Evolutionary conservation across 129 eudicot species (phyloP).

Genomic region (Artemisia tridentata): DNA sequence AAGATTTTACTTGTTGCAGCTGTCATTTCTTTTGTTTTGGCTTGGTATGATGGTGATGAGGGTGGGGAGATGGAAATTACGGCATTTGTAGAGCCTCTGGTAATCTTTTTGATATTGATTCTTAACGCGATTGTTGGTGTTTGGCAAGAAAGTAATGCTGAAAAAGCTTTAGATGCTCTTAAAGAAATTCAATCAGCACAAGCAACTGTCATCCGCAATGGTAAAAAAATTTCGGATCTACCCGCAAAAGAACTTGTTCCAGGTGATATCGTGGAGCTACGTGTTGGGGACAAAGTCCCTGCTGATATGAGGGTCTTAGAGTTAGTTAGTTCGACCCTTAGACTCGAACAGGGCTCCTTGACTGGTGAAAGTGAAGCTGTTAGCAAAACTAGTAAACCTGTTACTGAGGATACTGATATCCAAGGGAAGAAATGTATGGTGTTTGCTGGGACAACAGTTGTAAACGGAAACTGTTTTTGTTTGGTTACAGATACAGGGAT

Average conservation of each 20-base stretch:
- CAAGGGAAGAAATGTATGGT: conserved; percentile 93
- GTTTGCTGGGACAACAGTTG: conserved; percentile 94
- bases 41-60: conserved; percentile 78
- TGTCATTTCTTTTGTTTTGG: conserved; percentile 75
- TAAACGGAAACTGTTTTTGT: conserved; percentile 73
- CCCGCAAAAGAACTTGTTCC: conserved; percentile 94
- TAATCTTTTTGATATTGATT: conserved; percentile 69
- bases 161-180: conserved; percentile 89
- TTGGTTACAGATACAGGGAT: conserved; percentile 83
- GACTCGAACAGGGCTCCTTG: conserved; percentile 86
- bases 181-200: conserved; percentile 83
- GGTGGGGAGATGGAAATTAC: conserved; percentile 75
- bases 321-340: conserved; percentile 72
- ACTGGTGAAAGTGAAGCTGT: conserved; percentile 93
- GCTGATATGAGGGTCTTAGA: conserved; percentile 83
- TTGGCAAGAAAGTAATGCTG: conserved; percentile 95
- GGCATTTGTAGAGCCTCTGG: conserved; percentile 84
- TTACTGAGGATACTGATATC: conserved; percentile 63
- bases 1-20: conserved; percentile 82
- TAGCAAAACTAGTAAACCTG: conserved; percentile 61
- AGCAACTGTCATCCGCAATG: conserved; percentile 56
- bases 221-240: conserved; percentile 46
- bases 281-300: conserved; percentile 85
- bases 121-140: conserved; percentile 90
- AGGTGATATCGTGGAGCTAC: conserved; percentile 83